A percentile compares a stretch with the other conserved stretches of the same genome.
Evolutionary conservation across 257 asterid genomes (phyloP).

Genomic region (Gentiana straminea): DNA sequence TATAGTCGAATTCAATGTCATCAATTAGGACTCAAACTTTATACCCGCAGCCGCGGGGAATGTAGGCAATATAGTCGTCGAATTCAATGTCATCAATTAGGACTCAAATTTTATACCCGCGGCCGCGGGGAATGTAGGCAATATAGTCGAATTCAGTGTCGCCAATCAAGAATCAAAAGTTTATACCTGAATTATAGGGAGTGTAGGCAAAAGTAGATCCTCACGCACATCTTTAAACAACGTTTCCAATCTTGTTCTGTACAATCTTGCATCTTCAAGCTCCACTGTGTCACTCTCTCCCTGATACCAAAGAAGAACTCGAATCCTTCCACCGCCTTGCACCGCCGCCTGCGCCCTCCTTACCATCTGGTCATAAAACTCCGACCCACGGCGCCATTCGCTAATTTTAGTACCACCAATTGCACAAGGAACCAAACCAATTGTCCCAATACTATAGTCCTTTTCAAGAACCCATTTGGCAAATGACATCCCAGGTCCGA

Average conservation of each 20-base stretch:
- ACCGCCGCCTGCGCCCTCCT: constrained; percentile 24
- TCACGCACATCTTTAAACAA: constrained; percentile 16
- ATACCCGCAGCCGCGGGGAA: no score
- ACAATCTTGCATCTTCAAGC: constrained; percentile 21
- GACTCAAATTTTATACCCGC: no score
- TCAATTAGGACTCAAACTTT: not conserved
- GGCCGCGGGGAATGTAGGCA: no score
- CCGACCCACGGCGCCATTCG: constrained; percentile 23
- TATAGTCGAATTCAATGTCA: not conserved
- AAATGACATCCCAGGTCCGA: constrained; percentile 87
- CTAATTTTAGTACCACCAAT: constrained; percentile 24
- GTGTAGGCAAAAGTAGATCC: constrained; percentile 23
- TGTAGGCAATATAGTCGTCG: no score
- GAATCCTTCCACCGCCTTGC: constrained; percentile 21
- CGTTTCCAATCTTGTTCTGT: constrained; percentile 16
- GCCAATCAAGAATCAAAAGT: not conserved
- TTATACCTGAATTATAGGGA: constrained; percentile 30
- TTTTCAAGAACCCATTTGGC: constrained; percentile 23
- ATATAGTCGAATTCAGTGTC: not conserved
- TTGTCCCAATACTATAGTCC: constrained; percentile 34
- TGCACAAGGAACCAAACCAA: constrained; percentile 50
- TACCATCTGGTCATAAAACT: constrained; percentile 17
- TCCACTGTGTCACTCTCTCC: constrained; percentile 31
- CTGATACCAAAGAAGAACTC: constrained; percentile 32
- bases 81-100: not conserved